Base-by-base conservation (phyloP, 2,329 filamentous ascomycete species). In the Huntiella savannae region DNA sequence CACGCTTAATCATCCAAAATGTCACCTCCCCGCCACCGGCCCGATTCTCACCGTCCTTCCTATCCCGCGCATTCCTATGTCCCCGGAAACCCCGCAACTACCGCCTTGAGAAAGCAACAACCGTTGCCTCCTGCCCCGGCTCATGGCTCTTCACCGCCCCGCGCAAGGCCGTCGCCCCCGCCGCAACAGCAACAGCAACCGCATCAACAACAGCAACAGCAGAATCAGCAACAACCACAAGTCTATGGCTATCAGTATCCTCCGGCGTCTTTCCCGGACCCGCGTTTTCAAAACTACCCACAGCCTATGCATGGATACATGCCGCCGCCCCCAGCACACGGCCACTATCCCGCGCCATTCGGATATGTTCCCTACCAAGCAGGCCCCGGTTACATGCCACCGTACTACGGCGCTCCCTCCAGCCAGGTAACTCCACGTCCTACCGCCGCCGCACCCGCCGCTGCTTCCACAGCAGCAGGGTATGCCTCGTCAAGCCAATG, bases 181-280 rank as follows among this genome's bases (percentile, higher is more conserved):
- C 36, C 17, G 19, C 17, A 33, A 15, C 48, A 33, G 32, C 16
- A 19, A 32, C 40, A 8, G n/a, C 16, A 32, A 15, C 28, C 17
- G 15, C 39, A 48, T 44, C 51, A 49, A 19, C 43, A 46, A 11
- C 45, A 49, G 22, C 53, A 53, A 46, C 49, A 52, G 43, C 51
- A 51, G 42, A 41, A 51, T 44, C 42, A 44, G 33, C 42, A 36
- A 10, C 42, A 34, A 17, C 45, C 22, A 15, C 34, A 13, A 11
- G 22, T 10, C 22, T 28, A 28, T 28, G 22, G 22, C 22, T 28
- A 28, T 4, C 22, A 28, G 22, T 28, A 28, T 28, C 22, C 22
- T 28, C 2, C 22, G 6, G 22, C 6, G 22, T 28, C 22, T 28
- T 28, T 3, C 7, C 22, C 22, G 3, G 22, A 28, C 22, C 22